Evolutionary conservation across 768 basidiomycete species (phyloP), one percentile per base, ranked within the genome.

Genomic region (Amanita pallidorosea): DNA sequence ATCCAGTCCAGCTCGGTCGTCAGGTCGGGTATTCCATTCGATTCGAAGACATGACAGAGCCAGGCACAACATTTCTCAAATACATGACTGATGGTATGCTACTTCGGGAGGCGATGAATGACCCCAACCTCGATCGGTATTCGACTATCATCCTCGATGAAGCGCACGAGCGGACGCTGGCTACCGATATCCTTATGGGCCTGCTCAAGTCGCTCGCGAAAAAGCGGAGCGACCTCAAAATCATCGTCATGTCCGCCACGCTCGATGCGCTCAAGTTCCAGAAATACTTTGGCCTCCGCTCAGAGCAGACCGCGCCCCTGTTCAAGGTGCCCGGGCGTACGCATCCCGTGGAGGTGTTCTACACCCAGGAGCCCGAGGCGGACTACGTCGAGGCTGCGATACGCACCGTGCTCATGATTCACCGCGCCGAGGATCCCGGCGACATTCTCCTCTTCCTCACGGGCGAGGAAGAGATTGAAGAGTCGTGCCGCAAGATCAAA

Each of bases 61-160:
- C 80, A 0, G 86, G 88, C 0, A 87, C 85, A 29, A 98, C 96
- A 0, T 96, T 99, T 68, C 74, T 99, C 56, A 97, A 96, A 65
- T 98, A 99, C 71, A 96, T 98, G 94, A 99, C 96, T 13, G 96
- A 99, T 59, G 96, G 95, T 78, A 96, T 97, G 93, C 82, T 91
- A 50, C 79, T 95, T n/a, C 83, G 93, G 17, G 93, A 96, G 70
- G 93, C 92, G 4, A 99, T 97, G 94, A 90, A 94, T 67, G 95
- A 98, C 66, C 87, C 90, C 7, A 76, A 80, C 17, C 78, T 98
- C 35, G 72, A 76, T 23, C 81, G 93, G 3, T 99, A 99, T 65
- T 95, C 91, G 17, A 97, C 95, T 18, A 93, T 99, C 67, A 98
- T 99, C 60, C 80, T 98, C 51, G 96, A 99, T 65, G 96, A 99